phyloP scores from a whole-genome alignment of 306 rosid genomes.

The Glycine soja region DNA sequence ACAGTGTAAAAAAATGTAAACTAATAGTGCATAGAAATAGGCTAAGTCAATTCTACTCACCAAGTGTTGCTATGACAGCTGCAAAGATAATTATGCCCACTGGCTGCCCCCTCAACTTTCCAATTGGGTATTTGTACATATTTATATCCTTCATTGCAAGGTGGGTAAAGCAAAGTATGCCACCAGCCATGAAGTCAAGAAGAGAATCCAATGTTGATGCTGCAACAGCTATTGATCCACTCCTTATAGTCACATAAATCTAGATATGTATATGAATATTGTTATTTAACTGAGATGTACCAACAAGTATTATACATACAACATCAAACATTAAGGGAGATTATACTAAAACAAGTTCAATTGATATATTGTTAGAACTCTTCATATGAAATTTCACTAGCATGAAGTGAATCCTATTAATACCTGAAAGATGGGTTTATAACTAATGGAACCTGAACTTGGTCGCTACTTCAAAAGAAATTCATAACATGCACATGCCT shows the following conservation, averaged over 20 bases:
- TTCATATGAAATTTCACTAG: conserved; percentile 14
- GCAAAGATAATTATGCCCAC: conserved; percentile 96
- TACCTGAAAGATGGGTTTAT: no score
- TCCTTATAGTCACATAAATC: conserved; percentile 71
- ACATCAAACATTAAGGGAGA: neutral
- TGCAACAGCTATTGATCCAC: conserved; percentile 82
- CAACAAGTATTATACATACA: neutral
- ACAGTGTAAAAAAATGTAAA: neutral
- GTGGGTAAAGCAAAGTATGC: conserved; percentile 94
- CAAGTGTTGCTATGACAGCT: conserved; percentile 95
- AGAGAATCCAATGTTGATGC: conserved; percentile 84
- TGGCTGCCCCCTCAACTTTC: conserved; percentile 92
- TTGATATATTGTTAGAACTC: neutral
- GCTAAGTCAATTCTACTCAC: conserved; percentile 22
- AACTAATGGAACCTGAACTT: conserved; percentile 12
- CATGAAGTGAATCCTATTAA: neutral
- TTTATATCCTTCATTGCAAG: conserved; percentile 78
- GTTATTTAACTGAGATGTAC: neutral
- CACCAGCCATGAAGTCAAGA: conserved; percentile 91
- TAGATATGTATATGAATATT: conserved; percentile 33
- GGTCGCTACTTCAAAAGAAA: neutral
- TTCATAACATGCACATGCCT: neutral
- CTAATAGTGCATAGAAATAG: neutral
- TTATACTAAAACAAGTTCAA: neutral
- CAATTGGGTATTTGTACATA: conserved; percentile 82